phyloP scores from a whole-genome alignment of 345 rosid species.

The Citrus sp. region DNA sequence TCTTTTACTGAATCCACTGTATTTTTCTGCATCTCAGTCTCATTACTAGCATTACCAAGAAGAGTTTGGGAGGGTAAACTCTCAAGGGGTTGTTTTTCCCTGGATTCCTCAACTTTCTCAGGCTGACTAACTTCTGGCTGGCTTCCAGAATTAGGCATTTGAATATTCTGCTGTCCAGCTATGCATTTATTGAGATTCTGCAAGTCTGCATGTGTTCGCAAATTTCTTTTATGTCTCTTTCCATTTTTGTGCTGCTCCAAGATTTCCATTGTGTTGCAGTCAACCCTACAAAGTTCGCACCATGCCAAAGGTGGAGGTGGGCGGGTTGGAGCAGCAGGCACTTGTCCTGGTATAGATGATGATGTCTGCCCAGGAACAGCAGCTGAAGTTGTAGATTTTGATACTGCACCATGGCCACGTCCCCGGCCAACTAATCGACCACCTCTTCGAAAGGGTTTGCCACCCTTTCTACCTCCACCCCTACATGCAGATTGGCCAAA shows the following conservation, averaged over 20 bases:
- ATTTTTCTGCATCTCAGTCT: constrained; percentile 22
- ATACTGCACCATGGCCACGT: constrained; percentile 14
- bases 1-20: constrained; percentile 14
- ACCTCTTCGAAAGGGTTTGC: constrained; percentile 24
- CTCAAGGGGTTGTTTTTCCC: constrained; percentile 16
- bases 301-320: constrained; percentile 34
- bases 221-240: constrained; percentile 36
- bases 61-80: constrained; percentile 7
- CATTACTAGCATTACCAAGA: constrained; percentile 10
- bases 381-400: constrained; percentile 13
- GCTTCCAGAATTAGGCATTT: constrained; percentile 9
- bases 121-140: constrained; percentile 11
- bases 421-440: constrained; percentile 21
- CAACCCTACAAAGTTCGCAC: constrained; percentile 45
- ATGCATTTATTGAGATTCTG: constrained; percentile 21
- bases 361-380: constrained; percentile 19
- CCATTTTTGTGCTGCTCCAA: constrained; percentile 43
- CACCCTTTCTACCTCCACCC: constrained; percentile 29
- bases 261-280: constrained; percentile 34
- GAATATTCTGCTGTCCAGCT: constrained; percentile 22
- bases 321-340: constrained; percentile 21
- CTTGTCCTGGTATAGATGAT: not conserved
- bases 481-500: constrained; percentile 25
- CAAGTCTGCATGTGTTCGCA: constrained; percentile 18
- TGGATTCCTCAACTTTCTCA: constrained; percentile 13